Evolutionary conservation across 2,329 filamentous ascomycete species (phyloP), one percentile per base, ranked within the genome.

Genomic region (Pleurostoma richardsiae): DNA sequence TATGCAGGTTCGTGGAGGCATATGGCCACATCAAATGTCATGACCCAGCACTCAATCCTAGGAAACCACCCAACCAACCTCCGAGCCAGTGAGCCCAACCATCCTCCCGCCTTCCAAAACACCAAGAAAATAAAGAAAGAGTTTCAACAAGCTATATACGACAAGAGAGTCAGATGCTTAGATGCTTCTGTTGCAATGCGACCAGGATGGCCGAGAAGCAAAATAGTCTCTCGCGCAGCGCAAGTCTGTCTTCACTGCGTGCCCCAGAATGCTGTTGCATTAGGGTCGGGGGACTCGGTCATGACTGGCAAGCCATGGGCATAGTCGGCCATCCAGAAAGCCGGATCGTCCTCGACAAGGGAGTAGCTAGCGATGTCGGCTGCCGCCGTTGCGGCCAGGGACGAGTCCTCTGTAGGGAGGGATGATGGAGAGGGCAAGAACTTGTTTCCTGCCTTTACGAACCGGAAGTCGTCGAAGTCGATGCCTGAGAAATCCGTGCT

Each of bases 391-490:
- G 53, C 42, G n/a, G 78, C 68, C 52, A 76, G 67, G 5, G 72
- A 69, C 29, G 76, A 64, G 41, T 74, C 69, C 11, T 67, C 64
- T 28, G 62, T 64, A 39, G 66, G 59, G 51, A 72, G 60, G 2
- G 67, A 65, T 4, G 66, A 59, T 27, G 69, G 59, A 3, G 65
- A 64, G 10, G 70, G 65, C 45, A 71, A 57, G 49, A 69, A 70
- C 55, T 77, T 76, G 56, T 63, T 68, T 41, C 71, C 65, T 1
- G 68, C 65, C 44, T 72, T 72, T 55, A 77, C 76, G 55, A 76
- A 72, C 52, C 63, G 63, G 57, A 82, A 79, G 48, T 75, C 75
- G 49, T 79, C 73, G 52, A 79, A 75, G 55, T 80, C 79, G 48
- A 80, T 69, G 53, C 65, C 68, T 42, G 67, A 69, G 42, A 80